phyloP scores from a whole-genome alignment of 2,329 filamentous ascomycete genomes.

The Stachybotrys chlorohalonatus region DNA sequence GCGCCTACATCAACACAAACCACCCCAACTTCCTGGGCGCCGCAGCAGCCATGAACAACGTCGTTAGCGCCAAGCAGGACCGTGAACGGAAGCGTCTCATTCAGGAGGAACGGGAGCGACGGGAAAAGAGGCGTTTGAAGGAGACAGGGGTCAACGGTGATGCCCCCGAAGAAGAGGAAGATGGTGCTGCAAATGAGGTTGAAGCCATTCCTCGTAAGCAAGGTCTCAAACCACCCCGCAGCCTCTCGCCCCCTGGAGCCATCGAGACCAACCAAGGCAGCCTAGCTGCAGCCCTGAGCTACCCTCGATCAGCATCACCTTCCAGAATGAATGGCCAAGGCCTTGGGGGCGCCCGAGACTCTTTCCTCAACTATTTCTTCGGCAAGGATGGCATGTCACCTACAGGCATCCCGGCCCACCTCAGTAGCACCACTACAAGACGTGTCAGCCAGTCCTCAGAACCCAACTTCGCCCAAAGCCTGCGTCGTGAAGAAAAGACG shows the following conservation, averaged over 20 bases:
- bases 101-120: conserved; percentile 77
- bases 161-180: conserved; percentile 53
- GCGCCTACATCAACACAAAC: conserved; percentile 98
- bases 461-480: conserved; percentile 74
- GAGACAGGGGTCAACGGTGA: conserved; percentile 75
- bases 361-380: conserved; percentile 98
- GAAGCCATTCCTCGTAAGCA: conserved; percentile 36
- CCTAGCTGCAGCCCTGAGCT: conserved; percentile 60
- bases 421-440: conserved; percentile 28
- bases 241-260: conserved; percentile 67
- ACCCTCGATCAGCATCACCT: conserved; percentile 28
- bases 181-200: conserved; percentile 34
- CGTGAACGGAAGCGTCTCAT: conserved; percentile 74
- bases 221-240: conserved; percentile 45
- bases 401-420: conserved; percentile 25
- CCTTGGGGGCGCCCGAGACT: conserved; percentile 64
- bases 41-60: conserved; percentile 93
- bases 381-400: conserved; percentile 70
- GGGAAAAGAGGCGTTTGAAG: conserved; percentile 74
- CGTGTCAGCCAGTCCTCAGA: conserved; percentile 75
- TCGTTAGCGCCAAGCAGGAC: conserved; percentile 91
- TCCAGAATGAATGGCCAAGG: conserved; percentile 51
- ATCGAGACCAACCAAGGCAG: conserved; percentile 55
- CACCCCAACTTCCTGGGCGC: conserved; percentile 97
- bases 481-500: conserved; percentile 60